These are phyloP conservation scores for Trichoderma afroharzianum DNA, from an alignment of 2,329 filamentous ascomycete genomes.

Conservation along the genomic window DNA sequence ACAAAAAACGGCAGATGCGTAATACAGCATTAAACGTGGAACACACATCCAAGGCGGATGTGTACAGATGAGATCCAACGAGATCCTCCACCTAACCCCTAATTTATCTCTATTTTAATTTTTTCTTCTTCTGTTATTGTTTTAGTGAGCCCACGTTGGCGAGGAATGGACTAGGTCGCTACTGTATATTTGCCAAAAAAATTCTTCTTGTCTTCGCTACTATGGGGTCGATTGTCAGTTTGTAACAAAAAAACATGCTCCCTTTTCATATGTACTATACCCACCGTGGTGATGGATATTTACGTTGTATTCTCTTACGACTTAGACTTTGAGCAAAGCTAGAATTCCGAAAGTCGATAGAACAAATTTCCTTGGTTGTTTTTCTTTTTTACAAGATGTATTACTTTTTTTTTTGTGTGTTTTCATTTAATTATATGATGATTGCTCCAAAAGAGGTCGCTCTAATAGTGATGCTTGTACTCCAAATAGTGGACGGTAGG, in stretches of 20 bases:
- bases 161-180: background rate
- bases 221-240: background rate
- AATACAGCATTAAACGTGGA: slow-evolving; percentile 1
- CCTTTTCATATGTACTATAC: slow-evolving; percentile 14
- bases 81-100: background rate
- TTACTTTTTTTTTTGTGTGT: background rate
- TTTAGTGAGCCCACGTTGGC: background rate
- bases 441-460: background rate
- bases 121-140: background rate
- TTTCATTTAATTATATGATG: background rate
- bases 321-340: slow-evolving; percentile 13
- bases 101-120: background rate
- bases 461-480: background rate
- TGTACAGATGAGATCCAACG: background rate
- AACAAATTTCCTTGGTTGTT: background rate
- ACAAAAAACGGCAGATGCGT: background rate
- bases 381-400: background rate
- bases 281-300: slow-evolving; percentile 17
- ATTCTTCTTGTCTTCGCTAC: background rate
- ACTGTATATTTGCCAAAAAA: slow-evolving; percentile 11
- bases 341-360: slow-evolving; percentile 9
- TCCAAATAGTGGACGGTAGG: background rate
- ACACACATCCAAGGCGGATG: background rate
- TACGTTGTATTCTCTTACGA: slow-evolving; percentile 3
- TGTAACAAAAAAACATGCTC: background rate